Percentiles rank a stretch among this genome's conserved stretches.
These are phyloP conservation scores for Amauroascus verrucosus DNA, from an alignment of 2,329 filamentous ascomycete genomes.

Conservation along the genomic window DNA sequence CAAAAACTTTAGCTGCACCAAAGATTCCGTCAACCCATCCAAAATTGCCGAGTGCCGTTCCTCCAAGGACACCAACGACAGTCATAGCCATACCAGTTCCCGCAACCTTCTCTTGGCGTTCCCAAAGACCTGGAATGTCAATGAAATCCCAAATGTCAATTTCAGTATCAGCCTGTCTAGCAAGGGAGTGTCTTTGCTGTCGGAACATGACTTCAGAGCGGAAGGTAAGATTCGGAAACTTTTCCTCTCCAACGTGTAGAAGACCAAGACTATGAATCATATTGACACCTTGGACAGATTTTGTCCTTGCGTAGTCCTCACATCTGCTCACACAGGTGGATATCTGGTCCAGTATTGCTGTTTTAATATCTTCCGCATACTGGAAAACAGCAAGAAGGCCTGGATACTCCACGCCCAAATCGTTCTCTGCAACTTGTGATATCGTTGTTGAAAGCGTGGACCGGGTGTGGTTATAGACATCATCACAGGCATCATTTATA, in stretches of 20 bases:
- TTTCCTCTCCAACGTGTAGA: slow-evolving; percentile 68
- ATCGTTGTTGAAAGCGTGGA: slow-evolving; percentile 67
- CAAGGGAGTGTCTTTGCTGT: slow-evolving; percentile 67
- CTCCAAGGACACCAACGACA: slow-evolving; percentile 73
- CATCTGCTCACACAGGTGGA: slow-evolving; percentile 65
- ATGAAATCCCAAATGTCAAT: slow-evolving; percentile 91
- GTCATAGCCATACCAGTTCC: slow-evolving; percentile 93
- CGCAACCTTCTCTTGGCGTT: slow-evolving; percentile 87
- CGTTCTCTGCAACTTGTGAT: slow-evolving; percentile 59
- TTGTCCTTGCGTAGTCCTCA: slow-evolving; percentile 72
- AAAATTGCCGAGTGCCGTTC: slow-evolving; percentile 68
- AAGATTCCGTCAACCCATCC: slow-evolving; percentile 84
- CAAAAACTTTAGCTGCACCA: slow-evolving; percentile 67
- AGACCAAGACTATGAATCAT: slow-evolving; percentile 82
- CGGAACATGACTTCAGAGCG: slow-evolving; percentile 90
- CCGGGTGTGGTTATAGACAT: slow-evolving; percentile 77
- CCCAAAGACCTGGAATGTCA: slow-evolving; percentile 69
- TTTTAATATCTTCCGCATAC: slow-evolving; percentile 86
- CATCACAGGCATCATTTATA: slow-evolving; percentile 74
- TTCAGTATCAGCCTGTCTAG: slow-evolving; percentile 74
- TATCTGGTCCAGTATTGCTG: slow-evolving; percentile 83
- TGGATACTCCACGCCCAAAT: slow-evolving; percentile 76
- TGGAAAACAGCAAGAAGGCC: slow-evolving; percentile 76
- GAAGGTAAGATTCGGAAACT: slow-evolving; percentile 79
- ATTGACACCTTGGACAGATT: slow-evolving; percentile 70